Evolutionary conservation across 331 rosid genomes (phyloP).

Genomic region (Pyrus hybrid): DNA sequence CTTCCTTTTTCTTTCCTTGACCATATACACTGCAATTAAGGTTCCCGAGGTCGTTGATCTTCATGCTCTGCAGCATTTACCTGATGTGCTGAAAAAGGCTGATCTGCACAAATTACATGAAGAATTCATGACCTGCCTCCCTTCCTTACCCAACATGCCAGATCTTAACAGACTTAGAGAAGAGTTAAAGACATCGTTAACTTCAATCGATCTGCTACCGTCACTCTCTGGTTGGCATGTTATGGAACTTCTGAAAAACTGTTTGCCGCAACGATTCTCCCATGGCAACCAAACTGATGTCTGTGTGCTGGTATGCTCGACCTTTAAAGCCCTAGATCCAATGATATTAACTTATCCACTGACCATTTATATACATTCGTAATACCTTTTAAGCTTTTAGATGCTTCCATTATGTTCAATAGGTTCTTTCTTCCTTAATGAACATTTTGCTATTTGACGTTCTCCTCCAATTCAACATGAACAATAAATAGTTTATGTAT

Average conservation of each 20-base stretch:
- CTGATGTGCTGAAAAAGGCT: constrained; percentile 54
- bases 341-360: background rate
- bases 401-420: background rate
- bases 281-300: constrained; percentile 59
- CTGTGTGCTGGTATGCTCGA: constrained; percentile 61
- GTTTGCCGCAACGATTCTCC: constrained; percentile 75
- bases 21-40: constrained; percentile 79
- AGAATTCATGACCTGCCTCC: constrained; percentile 70
- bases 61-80: constrained; percentile 56
- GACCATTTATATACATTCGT: background rate
- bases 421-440: background rate
- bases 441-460: background rate
- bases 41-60: constrained; percentile 74
- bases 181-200: constrained; percentile 40
- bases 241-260: constrained; percentile 63
- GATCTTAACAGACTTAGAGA: constrained; percentile 53
- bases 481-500: background rate
- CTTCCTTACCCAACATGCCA: constrained; percentile 57
- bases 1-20: constrained; percentile 80
- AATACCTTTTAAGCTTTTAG: background rate
- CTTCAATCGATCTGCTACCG: constrained; percentile 45
- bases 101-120: constrained; percentile 67
- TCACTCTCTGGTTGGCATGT: constrained; percentile 71
- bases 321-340: background rate
- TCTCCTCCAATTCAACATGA: background rate